A percentile compares a stretch with the other conserved stretches of the same genome.
phyloP scores from a whole-genome alignment of 1,284 basidiomycete species.

The Prillingera fragicola region DNA sequence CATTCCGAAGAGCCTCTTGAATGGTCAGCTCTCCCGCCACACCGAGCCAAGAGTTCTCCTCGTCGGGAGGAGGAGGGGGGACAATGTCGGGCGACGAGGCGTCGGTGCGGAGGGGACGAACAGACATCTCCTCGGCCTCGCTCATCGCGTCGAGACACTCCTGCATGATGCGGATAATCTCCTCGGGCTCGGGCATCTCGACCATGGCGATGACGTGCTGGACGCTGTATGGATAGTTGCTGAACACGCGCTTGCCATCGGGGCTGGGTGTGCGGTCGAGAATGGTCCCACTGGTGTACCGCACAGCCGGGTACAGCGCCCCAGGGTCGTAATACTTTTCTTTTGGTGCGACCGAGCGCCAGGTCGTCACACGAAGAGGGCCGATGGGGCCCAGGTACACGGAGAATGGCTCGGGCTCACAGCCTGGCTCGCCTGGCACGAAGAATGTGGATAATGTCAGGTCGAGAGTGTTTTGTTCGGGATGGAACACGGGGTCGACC shows the following conservation, averaged over 20 bases:
- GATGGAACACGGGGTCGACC: slow-evolving; percentile 68
- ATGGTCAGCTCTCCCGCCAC: slow-evolving; percentile 25
- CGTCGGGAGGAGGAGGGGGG: background rate
- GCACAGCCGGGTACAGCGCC: slow-evolving; percentile 14
- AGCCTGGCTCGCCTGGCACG: slow-evolving; percentile 4
- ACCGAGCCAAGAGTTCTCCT: slow-evolving; percentile 11
- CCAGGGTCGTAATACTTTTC: slow-evolving; percentile 20
- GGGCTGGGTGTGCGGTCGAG: slow-evolving; percentile 6
- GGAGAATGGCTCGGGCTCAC: slow-evolving; percentile 54
- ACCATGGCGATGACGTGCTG: slow-evolving; percentile 38
- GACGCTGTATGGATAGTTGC: slow-evolving; percentile 28
- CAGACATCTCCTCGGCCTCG: no score
- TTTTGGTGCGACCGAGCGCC: slow-evolving; percentile 34
- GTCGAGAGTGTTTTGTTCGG: slow-evolving; percentile 61
- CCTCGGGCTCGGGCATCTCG: slow-evolving; percentile 28
- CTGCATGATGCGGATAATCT: slow-evolving; percentile 32
- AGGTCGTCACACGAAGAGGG: slow-evolving; percentile 55
- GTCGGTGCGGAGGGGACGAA: background rate
- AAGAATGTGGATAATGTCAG: slow-evolving; percentile 74
- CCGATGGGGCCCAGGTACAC: slow-evolving; percentile 85
- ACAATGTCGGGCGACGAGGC: background rate
- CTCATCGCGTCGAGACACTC: slow-evolving; percentile 3
- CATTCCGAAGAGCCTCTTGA: slow-evolving; percentile 26
- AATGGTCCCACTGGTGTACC: slow-evolving; percentile 6
- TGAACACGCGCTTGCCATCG: slow-evolving; percentile 15